Evolutionary conservation across 1,284 basidiomycete genomes (phyloP).

Genomic region (Anthracocystis setariae): DNA sequence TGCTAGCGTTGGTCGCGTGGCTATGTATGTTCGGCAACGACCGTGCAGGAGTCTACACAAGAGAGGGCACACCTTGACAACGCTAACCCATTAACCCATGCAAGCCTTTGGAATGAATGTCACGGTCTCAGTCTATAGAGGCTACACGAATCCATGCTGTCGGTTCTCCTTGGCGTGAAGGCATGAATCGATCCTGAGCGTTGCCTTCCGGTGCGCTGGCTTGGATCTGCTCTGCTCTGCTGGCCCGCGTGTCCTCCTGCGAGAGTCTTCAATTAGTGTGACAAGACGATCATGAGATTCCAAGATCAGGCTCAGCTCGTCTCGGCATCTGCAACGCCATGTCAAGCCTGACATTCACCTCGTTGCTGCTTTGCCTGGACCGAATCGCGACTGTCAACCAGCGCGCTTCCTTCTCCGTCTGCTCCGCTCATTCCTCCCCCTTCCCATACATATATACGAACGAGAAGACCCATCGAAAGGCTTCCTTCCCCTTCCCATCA

Average conservation of each 20-base stretch:
- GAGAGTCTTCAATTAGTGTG: too few species aligned
- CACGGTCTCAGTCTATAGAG: not conserved
- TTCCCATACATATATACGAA: conserved; percentile 15
- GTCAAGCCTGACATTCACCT: not conserved
- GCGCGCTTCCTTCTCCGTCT: not conserved
- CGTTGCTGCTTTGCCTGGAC: not conserved
- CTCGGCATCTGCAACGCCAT: not conserved
- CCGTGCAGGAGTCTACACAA: not conserved
- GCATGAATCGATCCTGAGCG: not conserved
- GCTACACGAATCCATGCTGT: too few species aligned
- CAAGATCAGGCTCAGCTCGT: too few species aligned
- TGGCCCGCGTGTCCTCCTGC: too few species aligned
- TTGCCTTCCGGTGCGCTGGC: not conserved
- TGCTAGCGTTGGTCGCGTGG: not conserved
- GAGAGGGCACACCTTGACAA: not conserved
- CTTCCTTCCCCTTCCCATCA: conserved; percentile 1
- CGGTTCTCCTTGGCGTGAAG: too few species aligned
- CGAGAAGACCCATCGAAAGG: not conserved
- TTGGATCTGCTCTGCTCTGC: not conserved
- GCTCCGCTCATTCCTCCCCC: not conserved
- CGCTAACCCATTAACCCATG: conserved; percentile 1
- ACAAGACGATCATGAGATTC: too few species aligned
- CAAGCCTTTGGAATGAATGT: conserved; percentile 1
- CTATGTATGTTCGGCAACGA: conserved; percentile 5
- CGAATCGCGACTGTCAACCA: not conserved